Conservation (phyloP, 2,329 filamentous ascomycete species). For the Talaromyces rugulosus region DNA sequence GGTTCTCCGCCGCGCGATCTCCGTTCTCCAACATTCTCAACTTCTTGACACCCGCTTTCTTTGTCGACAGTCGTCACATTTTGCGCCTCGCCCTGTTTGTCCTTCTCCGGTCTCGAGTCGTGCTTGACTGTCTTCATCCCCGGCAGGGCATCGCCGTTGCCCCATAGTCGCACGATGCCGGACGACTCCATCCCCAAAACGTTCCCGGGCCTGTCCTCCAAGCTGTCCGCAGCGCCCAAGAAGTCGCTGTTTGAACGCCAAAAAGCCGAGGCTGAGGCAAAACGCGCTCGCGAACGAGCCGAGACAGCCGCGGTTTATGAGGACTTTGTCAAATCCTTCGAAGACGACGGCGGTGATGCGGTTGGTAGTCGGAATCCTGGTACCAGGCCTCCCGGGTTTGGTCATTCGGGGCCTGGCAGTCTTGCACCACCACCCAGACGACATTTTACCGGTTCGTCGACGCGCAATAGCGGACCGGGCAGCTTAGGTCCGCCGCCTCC, state of each 20-base stretch:
- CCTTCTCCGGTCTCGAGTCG: not conserved
- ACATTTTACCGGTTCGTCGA: slow-evolving; percentile 53
- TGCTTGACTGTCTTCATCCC: not conserved
- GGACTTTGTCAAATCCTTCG: slow-evolving; percentile 74
- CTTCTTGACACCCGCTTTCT: not conserved
- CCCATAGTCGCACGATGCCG: slow-evolving; percentile 24
- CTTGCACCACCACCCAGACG: slow-evolving; percentile 49
- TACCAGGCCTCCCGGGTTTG: slow-evolving; percentile 21
- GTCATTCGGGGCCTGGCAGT: slow-evolving; percentile 26
- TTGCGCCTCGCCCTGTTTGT: not conserved
- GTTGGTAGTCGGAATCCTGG: slow-evolving; percentile 15
- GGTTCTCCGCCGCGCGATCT: not conserved
- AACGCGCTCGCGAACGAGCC: slow-evolving; percentile 75
- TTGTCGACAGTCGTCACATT: not conserved
- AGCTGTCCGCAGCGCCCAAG: slow-evolving; percentile 74
- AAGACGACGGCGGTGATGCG: slow-evolving; percentile 35
- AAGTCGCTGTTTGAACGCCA: slow-evolving; percentile 86
- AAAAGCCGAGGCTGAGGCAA: slow-evolving; percentile 84
- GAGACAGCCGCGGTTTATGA: slow-evolving; percentile 84
- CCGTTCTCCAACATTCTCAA: not conserved
- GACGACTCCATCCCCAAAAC: slow-evolving; percentile 34
- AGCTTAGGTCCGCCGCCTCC: slow-evolving; percentile 42
- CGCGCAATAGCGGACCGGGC: slow-evolving; percentile 47
- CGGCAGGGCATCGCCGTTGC: not conserved
- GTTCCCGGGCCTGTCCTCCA: slow-evolving; percentile 71